Conservation (phyloP, 2,329 filamentous ascomycete species). For the Graphilbum fragrans region DNA sequence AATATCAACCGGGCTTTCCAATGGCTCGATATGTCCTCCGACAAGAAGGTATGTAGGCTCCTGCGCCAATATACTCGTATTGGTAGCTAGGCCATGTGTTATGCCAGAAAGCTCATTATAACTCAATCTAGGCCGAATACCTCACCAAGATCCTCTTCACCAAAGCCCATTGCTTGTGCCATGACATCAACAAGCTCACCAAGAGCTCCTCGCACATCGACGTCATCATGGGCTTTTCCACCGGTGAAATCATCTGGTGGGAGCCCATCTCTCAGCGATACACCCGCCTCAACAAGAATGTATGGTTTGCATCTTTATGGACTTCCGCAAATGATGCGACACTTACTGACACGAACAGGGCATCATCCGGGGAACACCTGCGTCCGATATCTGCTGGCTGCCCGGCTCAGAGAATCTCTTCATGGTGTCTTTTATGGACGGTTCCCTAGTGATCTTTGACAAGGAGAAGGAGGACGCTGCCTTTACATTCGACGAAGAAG, state of each 20-base stretch:
- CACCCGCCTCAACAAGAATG: constrained; percentile 90
- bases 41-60: constrained; percentile 43
- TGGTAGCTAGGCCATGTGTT: no score
- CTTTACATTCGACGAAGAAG: constrained; percentile 59
- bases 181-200: constrained; percentile 79
- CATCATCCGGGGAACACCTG: constrained; percentile 72
- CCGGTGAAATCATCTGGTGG: constrained; percentile 96
- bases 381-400: constrained; percentile 84
- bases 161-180: constrained; percentile 87
- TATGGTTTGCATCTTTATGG: constrained; percentile 17
- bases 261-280: constrained; percentile 96
- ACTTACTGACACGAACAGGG: constrained; percentile 39
- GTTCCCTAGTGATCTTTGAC: constrained; percentile 84
- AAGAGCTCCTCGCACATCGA: constrained; percentile 75
- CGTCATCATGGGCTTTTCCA: constrained; percentile 89
- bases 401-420: constrained; percentile 91
- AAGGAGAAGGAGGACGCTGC: constrained; percentile 88
- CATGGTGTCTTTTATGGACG: constrained; percentile 83
- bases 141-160: constrained; percentile 94
- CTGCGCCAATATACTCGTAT: neutral
- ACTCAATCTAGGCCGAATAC: constrained; percentile 61
- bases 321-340: neutral
- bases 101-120: no score
- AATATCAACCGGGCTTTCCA: constrained; percentile 94
- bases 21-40: constrained; percentile 81